phyloP scores from a whole-genome alignment of 768 basidiomycete species.

The Leccinellum albellum region DNA sequence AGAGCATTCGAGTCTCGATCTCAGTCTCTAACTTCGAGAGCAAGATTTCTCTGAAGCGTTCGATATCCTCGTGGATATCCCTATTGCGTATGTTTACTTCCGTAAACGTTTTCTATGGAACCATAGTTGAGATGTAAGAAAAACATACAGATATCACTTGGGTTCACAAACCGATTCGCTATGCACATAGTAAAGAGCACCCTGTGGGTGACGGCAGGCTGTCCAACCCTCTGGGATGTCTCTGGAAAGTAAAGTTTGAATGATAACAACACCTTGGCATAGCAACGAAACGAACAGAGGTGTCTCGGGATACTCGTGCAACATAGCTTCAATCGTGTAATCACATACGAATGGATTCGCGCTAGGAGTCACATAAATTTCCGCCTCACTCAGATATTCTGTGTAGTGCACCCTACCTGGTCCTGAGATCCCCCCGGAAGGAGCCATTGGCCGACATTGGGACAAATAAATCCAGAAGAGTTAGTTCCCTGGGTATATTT shows the following conservation, averaged over 20 bases:
- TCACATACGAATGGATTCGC: neutral
- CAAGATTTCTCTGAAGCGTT: constrained; percentile 27
- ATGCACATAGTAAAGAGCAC: constrained; percentile 36
- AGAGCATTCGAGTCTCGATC: constrained; percentile 9
- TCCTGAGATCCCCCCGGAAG: neutral
- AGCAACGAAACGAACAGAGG: constrained; percentile 11
- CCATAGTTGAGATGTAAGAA: neutral
- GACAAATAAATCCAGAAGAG: neutral
- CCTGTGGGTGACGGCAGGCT: constrained; percentile 35
- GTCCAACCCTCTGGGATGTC: constrained; percentile 40
- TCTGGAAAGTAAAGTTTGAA: constrained; percentile 4
- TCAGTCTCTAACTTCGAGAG: constrained; percentile 17
- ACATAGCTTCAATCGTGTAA: constrained; percentile 14
- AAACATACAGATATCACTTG: neutral
- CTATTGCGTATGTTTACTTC: constrained; percentile 50
- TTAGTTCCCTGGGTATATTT: neutral
- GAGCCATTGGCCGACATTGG: constrained; percentile 11
- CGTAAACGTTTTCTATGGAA: constrained; percentile 48
- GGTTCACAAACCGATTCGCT: constrained; percentile 36
- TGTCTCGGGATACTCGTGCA: constrained; percentile 9
- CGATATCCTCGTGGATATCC: constrained; percentile 31
- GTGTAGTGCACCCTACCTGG: constrained; percentile 4
- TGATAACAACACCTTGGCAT: neutral
- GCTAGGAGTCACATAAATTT: neutral
- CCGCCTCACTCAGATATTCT: neutral